Evolutionary conservation across 805 yeast genomes (phyloP).

Genomic region (Sungouiozyma intestinalis): DNA sequence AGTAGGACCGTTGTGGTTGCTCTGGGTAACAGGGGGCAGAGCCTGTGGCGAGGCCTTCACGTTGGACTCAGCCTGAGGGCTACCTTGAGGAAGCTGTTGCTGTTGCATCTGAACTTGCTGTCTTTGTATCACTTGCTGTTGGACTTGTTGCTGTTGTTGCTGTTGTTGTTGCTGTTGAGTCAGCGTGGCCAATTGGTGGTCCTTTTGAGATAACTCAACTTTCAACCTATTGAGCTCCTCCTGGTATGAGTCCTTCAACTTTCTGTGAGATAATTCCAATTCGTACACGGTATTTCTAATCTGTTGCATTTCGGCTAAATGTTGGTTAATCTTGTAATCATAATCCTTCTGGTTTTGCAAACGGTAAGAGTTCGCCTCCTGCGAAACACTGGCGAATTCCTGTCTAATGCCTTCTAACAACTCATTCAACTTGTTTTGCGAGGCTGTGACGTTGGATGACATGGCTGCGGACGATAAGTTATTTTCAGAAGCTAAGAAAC

Average conservation of each 20-base stretch:
- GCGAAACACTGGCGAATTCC: constrained; percentile 76
- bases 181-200: constrained; percentile 38
- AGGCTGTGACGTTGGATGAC: constrained; percentile 5
- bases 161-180: constrained; percentile 23
- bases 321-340: constrained; percentile 82
- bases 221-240: constrained; percentile 81
- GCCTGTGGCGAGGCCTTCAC: background rate
- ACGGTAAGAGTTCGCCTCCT: constrained; percentile 77
- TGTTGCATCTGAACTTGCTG: constrained; percentile 7
- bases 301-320: constrained; percentile 84
- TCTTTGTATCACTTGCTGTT: constrained; percentile 8
- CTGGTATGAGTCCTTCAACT: constrained; percentile 91
- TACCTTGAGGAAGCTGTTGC: constrained; percentile 2
- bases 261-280: constrained; percentile 85
- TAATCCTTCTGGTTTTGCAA: constrained; percentile 81
- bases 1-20: constrained; percentile 7
- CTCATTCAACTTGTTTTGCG: constrained; percentile 46
- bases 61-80: background rate
- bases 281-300: constrained; percentile 89
- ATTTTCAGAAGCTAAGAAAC: too few relatives aligned
- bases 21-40: background rate
- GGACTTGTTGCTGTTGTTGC: constrained; percentile 11
- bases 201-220: constrained; percentile 74
- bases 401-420: constrained; percentile 83
- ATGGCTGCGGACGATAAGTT: too few relatives aligned